A percentile compares a stretch with the other conserved stretches of the same genome.
Evolutionary conservation across 2,329 filamentous ascomycete genomes (phyloP).

Genomic region (Neophaeococcomyces mojaviensis): DNA sequence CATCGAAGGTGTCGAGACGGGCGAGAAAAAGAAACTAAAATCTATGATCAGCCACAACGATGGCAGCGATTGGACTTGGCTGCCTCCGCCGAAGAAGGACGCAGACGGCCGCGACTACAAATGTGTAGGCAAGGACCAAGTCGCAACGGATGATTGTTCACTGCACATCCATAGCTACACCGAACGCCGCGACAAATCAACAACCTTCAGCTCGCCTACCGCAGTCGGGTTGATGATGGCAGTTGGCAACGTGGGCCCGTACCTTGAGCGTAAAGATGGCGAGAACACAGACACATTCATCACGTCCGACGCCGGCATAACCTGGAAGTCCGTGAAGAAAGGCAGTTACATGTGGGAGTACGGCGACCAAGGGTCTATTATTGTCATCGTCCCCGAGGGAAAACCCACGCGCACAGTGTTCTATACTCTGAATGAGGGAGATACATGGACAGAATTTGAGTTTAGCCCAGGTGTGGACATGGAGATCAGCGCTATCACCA

Average conservation of each 20-base stretch:
- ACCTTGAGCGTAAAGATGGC: slow-evolving; percentile 59
- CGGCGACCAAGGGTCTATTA: slow-evolving; percentile 87
- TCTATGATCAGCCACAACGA: slow-evolving; percentile 96
- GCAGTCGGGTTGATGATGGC: slow-evolving; percentile 88
- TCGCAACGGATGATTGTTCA: slow-evolving; percentile 59
- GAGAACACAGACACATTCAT: slow-evolving; percentile 88
- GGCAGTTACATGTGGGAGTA: slow-evolving; percentile 90
- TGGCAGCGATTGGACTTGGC: slow-evolving; percentile 73
- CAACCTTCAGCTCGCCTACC: slow-evolving; percentile 80
- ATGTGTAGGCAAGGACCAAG: slow-evolving; percentile 55
- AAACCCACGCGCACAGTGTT: slow-evolving; percentile 60
- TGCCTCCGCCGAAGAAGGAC: slow-evolving; percentile 65
- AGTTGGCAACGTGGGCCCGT: slow-evolving; percentile 78
- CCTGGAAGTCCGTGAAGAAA: slow-evolving; percentile 77
- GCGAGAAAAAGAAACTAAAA: slow-evolving; percentile 69
- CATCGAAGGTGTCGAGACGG: slow-evolving; percentile 53
- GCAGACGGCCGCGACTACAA: slow-evolving; percentile 62
- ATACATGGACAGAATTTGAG: slow-evolving; percentile 66
- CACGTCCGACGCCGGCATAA: slow-evolving; percentile 82
- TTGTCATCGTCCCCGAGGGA: slow-evolving; percentile 73
- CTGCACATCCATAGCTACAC: slow-evolving; percentile 95
- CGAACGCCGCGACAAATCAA: slow-evolving; percentile 70
- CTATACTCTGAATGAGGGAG: slow-evolving; percentile 75
- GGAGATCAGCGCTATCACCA: slow-evolving; percentile 71
- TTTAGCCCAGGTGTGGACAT: slow-evolving; percentile 66